Evolutionary conservation across 2,329 filamentous ascomycete genomes (phyloP), one percentile per base, ranked within the genome.

Genomic region (Cladosporium sp.): DNA sequence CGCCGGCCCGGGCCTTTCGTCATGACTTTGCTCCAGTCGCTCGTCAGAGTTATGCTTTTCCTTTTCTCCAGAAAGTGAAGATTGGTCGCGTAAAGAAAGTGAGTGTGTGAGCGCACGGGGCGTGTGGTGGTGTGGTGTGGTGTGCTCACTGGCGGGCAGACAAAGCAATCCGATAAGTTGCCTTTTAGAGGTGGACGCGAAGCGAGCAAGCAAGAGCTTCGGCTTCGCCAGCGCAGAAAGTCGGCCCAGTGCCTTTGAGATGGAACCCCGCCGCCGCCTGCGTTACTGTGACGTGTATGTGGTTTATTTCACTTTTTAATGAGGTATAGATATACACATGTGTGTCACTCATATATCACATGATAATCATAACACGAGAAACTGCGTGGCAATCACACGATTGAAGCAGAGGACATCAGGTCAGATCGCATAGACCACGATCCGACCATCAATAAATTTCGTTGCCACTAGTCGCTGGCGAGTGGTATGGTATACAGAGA

Each of bases 401-500:
- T 23, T 46, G 39, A 46, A 46, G 39, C 39, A 10, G 13, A 1
- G n/a, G 39, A 46, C 39, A 10, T 23, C 39, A n/a, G 39, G 3
- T 54, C 51, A 54, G 13, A 32, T 32, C 51, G 28, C 30, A 2
- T 6, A 13, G 28, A 54, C 51, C 28, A 32, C 30, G 51, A 54
- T 11, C 28, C 30, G 28, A 54, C 51, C 7, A n/a, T 54, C 28
- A 34, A 36, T 39, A 16, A 32, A 39, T 39, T 57, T 57, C 54
- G 28, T 57, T 39, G 54, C 54, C 54, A 57, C 32, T 25, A 57
- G 30, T 39, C 32, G 54, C 32, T 57, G 30, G 54, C 51, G 25
- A 30, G 51, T 54, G 51, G 25, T 54, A 21, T 57, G 32, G 54
- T 57, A 34, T 57, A 57, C 54, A 57, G 54, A 34, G 30, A 57